phyloP scores from a whole-genome alignment of 108 stramenopile species.

The Cyclotella cryptica region DNA sequence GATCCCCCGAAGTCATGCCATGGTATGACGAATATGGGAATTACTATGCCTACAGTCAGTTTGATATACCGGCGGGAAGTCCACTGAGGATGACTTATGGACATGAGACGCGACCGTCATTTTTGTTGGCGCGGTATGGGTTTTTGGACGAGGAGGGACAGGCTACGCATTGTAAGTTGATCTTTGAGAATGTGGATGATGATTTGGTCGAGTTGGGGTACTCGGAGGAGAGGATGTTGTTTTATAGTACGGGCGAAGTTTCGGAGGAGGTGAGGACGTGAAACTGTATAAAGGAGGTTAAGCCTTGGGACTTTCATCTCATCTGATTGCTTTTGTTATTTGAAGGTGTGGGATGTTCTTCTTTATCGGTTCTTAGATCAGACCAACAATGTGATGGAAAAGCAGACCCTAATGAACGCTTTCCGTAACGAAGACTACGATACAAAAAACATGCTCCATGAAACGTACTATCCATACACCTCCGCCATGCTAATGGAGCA shows the following conservation, averaged over 20 bases:
- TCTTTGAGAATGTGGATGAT: slow-evolving; percentile 44
- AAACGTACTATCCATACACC: slow-evolving; percentile 55
- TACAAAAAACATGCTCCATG: slow-evolving; percentile 45
- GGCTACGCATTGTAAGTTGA: slow-evolving; percentile 59
- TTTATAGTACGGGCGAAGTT: slow-evolving; percentile 51
- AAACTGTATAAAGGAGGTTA: too few species aligned
- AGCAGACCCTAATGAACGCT: slow-evolving; percentile 60
- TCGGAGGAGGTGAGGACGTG: slow-evolving; percentile 41
- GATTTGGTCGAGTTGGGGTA: slow-evolving; percentile 51
- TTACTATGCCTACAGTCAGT: slow-evolving; percentile 38
- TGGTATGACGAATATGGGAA: slow-evolving; percentile 50
- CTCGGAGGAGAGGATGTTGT: slow-evolving; percentile 46
- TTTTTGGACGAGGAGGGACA: slow-evolving; percentile 65
- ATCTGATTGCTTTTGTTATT: neutral
- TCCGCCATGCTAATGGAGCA: slow-evolving; percentile 57
- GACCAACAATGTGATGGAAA: slow-evolving; percentile 22
- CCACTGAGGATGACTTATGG: slow-evolving; percentile 60
- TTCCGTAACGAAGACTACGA: slow-evolving; percentile 46
- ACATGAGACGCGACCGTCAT: slow-evolving; percentile 49
- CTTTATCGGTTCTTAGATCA: slow-evolving; percentile 27
- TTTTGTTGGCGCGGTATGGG: slow-evolving; percentile 65
- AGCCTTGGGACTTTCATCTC: slow-evolving; percentile 2
- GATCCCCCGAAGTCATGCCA: slow-evolving; percentile 46
- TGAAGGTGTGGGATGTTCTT: slow-evolving; percentile 41
- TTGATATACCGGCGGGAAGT: slow-evolving; percentile 61